Evolutionary conservation across 352 stramenopile genomes (phyloP).

Genomic region (Phytophthora kernoviae): DNA sequence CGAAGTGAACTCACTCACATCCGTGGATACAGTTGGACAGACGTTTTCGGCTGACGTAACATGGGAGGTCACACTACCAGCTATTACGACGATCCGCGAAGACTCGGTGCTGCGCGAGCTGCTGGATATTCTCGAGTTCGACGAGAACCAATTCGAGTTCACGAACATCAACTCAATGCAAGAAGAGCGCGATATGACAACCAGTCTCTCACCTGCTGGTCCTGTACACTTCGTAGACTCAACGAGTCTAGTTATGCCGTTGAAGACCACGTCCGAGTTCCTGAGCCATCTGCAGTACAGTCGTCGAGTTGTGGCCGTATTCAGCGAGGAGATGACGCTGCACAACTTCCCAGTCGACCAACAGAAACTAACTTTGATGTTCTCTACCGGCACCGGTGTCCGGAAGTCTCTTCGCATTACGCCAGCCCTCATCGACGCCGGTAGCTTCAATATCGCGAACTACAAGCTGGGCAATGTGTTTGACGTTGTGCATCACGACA

Average conservation of each 20-base stretch:
- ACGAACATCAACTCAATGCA: constrained; percentile 44
- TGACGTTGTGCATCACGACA: constrained; percentile 52
- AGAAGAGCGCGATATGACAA: constrained; percentile 38
- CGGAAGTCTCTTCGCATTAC: constrained; percentile 39
- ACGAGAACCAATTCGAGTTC: constrained; percentile 50
- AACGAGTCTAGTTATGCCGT: constrained; percentile 18
- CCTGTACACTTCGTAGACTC: constrained; percentile 33
- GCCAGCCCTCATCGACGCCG: constrained; percentile 37
- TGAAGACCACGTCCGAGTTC: constrained; percentile 22
- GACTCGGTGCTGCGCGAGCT: constrained; percentile 47
- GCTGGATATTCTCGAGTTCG: constrained; percentile 46
- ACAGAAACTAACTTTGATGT: constrained; percentile 60
- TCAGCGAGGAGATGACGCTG: constrained; percentile 63
- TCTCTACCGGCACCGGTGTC: constrained; percentile 42
- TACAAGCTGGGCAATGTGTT: constrained; percentile 66
- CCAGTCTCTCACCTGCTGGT: constrained; percentile 33
- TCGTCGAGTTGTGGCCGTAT: constrained; percentile 44
- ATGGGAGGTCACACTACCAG: constrained; percentile 47
- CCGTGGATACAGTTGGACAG: constrained; percentile 50
- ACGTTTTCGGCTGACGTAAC: constrained; percentile 55
- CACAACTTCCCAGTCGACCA: constrained; percentile 67
- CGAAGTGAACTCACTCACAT: constrained; percentile 42
- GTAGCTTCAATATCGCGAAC: constrained; percentile 50
- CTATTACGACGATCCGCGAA: constrained; percentile 45
- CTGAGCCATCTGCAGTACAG: constrained; percentile 47